Conservation (phyloP, 805 yeast genomes). For the Ogataea trehalophila region DNA sequence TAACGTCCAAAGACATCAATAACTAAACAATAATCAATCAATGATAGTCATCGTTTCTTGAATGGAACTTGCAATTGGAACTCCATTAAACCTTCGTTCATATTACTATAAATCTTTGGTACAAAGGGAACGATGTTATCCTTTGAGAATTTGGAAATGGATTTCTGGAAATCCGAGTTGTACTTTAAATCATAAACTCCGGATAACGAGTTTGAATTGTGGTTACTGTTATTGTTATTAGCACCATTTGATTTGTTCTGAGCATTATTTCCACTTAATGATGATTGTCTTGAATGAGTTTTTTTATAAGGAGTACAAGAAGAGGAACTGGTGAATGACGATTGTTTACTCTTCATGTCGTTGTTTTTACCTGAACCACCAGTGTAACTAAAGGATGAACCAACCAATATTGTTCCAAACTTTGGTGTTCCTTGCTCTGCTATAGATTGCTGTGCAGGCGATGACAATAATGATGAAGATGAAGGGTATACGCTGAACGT, state of each 20-base stretch:
- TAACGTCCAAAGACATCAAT: not conserved
- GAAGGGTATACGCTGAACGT: not conserved
- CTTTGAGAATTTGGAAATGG: constrained; percentile 30
- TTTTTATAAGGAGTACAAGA: too few relatives aligned
- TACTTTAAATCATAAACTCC: constrained; percentile 9
- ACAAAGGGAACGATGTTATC: constrained; percentile 21
- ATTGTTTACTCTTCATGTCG: too few relatives aligned
- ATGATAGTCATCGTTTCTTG: not conserved
- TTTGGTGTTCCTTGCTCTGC: too few relatives aligned
- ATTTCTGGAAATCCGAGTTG: constrained; percentile 24
- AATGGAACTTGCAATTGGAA: constrained; percentile 24
- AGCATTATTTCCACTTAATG: not conserved
- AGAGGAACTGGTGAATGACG: not conserved
- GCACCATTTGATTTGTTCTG: not conserved
- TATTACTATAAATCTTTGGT: constrained; percentile 26
- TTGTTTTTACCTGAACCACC: too few relatives aligned
- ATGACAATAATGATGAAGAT: not conserved
- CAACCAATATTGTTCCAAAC: too few relatives aligned
- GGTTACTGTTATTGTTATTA: not conserved
- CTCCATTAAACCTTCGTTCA: constrained; percentile 30
- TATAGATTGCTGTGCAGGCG: too few relatives aligned
- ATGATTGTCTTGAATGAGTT: not conserved
- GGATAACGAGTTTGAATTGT: not conserved
- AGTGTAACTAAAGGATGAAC: too few relatives aligned
- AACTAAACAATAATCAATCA: not conserved